Conservation (phyloP, 1,284 basidiomycete genomes). For the Tylopilus sp. region DNA sequence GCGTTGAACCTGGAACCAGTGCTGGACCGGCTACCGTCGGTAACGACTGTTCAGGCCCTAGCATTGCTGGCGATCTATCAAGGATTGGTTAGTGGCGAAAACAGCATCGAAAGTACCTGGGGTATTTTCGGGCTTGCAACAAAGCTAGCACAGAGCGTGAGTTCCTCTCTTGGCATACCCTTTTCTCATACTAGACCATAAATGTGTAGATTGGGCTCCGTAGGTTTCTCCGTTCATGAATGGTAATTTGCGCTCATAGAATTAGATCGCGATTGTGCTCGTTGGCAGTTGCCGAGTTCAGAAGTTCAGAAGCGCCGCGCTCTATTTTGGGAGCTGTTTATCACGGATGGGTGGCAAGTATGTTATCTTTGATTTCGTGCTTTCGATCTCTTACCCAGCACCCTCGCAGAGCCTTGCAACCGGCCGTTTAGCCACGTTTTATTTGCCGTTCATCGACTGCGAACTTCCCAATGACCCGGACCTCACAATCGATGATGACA, state of each 20-base stretch:
- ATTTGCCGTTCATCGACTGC: conserved; percentile 61
- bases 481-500: conserved; percentile 49
- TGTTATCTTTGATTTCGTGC: conserved; percentile 7
- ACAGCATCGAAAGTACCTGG: conserved; percentile 60
- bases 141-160: conserved; percentile 61
- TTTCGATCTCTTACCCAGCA: background rate
- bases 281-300: conserved; percentile 53
- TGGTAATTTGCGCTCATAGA: conserved; percentile 6
- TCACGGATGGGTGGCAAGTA: conserved; percentile 66
- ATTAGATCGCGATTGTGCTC: conserved; percentile 62
- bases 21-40: conserved; percentile 58
- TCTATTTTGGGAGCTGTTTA: conserved; percentile 68
- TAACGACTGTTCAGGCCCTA: conserved; percentile 63
- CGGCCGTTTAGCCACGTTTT: conserved; percentile 61
- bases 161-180: conserved; percentile 23
- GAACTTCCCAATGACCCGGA: conserved; percentile 55
- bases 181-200: conserved; percentile 12
- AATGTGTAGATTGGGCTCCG: conserved; percentile 55
- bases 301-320: conserved; percentile 67
- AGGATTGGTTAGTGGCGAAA: conserved; percentile 51
- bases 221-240: conserved; percentile 33
- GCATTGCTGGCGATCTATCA: conserved; percentile 66
- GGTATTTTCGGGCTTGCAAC: conserved; percentile 54
- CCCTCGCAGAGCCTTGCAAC: conserved; percentile 48
- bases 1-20: conserved; percentile 61